Base-by-base conservation (phyloP, 805 yeast species). In the Myxozyma nipponensis region DNA sequence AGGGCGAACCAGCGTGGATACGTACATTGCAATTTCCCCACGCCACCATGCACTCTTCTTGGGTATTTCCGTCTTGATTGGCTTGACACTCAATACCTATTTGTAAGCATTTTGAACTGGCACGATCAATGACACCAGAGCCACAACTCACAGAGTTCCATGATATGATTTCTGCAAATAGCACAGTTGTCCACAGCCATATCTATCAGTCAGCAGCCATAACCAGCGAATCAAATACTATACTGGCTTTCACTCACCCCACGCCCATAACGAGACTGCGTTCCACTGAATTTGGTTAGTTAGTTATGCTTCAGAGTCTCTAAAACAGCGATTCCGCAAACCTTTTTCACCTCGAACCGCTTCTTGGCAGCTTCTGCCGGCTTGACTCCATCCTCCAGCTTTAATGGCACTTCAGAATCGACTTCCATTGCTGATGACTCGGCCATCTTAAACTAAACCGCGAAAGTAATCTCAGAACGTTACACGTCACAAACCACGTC, bases 191-290 rank as follows among this genome's bases (percentile, higher is more conserved):
- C 98, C 48, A 88, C 91, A 32, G 82, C 91, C 54, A 88, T 85
- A 70, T 88, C 79, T 72, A 53, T 30, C 48, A 19, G 61, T 60
- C 25, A 37, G 37, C 43, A 26, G 28, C 13, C n/a, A 2, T 10
- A 35, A 9, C 17, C 32, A 22, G 9, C 38, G 4, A 26, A 32
- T 15, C 4, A 10, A 18, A 4, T 22, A 30, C 6, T 28, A 24
- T 5, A 17, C 9, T 15, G n/a, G 4, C 18, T 13, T 21, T 25
- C 22, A 39, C 49, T 63, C 65, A 49, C 63, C 62, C 98, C 98
- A 93, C 0, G 97, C 88, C 99, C 99, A 93, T 66, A 93, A 88
- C n/a, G 98, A 98, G 43, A 93, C 98, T 0, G 98, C 98, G 13
- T 96, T 89, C 98, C 98, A 91, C 73, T 67, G 10, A 26, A 48